Evolutionary conservation across 495 filamentous ascomycete genomes (phyloP).

Genomic region (Patellaria atrata): DNA sequence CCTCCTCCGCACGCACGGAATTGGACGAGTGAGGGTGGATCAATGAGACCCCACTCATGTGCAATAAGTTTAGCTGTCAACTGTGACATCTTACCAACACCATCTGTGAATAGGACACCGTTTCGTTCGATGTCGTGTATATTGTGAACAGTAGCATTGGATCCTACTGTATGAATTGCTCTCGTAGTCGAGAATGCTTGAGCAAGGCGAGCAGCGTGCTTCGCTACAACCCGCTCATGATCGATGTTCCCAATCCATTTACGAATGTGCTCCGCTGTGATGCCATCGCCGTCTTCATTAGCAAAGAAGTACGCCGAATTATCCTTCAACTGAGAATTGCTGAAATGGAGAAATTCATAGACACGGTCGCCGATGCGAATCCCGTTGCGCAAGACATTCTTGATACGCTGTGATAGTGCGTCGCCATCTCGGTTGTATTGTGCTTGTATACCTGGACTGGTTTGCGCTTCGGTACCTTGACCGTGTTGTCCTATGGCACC

Average conservation of each 20-base stretch:
- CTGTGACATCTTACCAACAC: slow-evolving; percentile 80
- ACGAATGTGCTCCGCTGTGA: slow-evolving; percentile 64
- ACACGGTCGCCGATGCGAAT: slow-evolving; percentile 67
- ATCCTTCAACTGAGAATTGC: slow-evolving; percentile 90
- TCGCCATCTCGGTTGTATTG: slow-evolving; percentile 33
- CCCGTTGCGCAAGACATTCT: slow-evolving; percentile 56
- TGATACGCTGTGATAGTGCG: slow-evolving; percentile 59
- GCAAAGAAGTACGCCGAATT: slow-evolving; percentile 86
- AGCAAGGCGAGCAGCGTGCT: slow-evolving; percentile 73
- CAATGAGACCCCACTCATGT: slow-evolving; percentile 42
- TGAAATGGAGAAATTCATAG: slow-evolving; percentile 87
- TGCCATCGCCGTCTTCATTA: slow-evolving; percentile 35
- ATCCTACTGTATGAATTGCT: slow-evolving; percentile 37
- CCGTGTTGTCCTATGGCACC: too few relatives aligned
- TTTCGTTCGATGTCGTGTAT: slow-evolving; percentile 54
- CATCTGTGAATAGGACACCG: slow-evolving; percentile 69
- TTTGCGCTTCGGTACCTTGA: too few relatives aligned
- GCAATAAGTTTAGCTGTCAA: slow-evolving; percentile 58
- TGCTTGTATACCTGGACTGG: too few relatives aligned
- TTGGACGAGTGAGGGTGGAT: slow-evolving; percentile 69
- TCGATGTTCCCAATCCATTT: slow-evolving; percentile 79
- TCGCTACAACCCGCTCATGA: slow-evolving; percentile 64
- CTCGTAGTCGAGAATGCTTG: slow-evolving; percentile 94
- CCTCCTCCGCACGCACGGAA: slow-evolving; percentile 88
- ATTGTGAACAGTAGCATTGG: slow-evolving; percentile 28